These are phyloP conservation scores for Phytophthora constricta DNA, from an alignment of 352 stramenopile species.

Conservation along the genomic window DNA sequence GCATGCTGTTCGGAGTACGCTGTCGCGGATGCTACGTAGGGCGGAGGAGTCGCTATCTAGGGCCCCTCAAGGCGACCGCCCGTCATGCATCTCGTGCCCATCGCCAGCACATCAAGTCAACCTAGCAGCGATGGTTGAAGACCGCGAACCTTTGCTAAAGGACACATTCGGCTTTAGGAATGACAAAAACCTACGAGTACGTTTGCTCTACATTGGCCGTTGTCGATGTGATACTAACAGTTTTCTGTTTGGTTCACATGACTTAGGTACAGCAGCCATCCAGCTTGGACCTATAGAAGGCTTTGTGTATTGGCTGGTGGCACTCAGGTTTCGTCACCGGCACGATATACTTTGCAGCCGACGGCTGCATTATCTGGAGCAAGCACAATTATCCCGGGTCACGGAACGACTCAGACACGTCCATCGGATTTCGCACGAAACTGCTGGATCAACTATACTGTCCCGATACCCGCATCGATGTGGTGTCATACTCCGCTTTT, in stretches of 20 bases:
- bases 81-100: background rate
- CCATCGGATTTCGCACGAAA: background rate
- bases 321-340: conserved; percentile 15
- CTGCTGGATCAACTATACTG: conserved; percentile 1
- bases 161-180: background rate
- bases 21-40: background rate
- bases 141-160: background rate
- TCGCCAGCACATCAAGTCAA: background rate
- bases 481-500: conserved; percentile 13
- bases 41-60: background rate
- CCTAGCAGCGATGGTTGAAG: background rate
- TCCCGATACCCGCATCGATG: background rate
- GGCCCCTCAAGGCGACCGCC: background rate
- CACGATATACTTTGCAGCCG: conserved; percentile 14
- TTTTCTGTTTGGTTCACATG: too few species aligned
- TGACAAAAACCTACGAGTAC: background rate
- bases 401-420: conserved; percentile 18
- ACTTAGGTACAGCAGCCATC: conserved; percentile 4
- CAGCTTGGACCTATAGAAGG: conserved; percentile 3
- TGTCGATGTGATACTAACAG: background rate
- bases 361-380: conserved; percentile 18
- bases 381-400: conserved; percentile 12
- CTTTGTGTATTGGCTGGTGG: conserved; percentile 20
- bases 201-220: background rate
- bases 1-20: background rate